phyloP scores from a whole-genome alignment of 2,329 filamentous ascomycete genomes.

The Alternaria alternata region DNA sequence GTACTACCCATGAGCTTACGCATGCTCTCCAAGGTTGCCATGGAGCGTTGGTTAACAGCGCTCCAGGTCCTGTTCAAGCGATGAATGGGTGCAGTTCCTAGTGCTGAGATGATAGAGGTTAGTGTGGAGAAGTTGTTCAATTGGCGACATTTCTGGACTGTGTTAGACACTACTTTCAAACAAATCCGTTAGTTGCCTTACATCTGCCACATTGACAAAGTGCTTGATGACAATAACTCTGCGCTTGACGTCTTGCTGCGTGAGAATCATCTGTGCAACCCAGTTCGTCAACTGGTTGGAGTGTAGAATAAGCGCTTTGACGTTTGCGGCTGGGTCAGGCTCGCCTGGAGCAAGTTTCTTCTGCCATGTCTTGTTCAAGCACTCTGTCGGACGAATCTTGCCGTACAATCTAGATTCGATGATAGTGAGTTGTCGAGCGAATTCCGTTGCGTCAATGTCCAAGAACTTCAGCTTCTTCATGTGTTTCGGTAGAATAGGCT shows the following conservation, averaged over 20 bases:
- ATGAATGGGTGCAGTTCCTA: constrained; percentile 93
- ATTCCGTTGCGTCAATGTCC: constrained; percentile 94
- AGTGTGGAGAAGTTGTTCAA: constrained; percentile 98
- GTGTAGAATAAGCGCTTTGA: constrained; percentile 95
- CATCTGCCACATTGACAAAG: constrained; percentile 94
- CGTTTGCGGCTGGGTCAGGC: constrained; percentile 87
- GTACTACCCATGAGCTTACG: constrained; percentile 94
- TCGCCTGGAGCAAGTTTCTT: constrained; percentile 88
- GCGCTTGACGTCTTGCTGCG: constrained; percentile 93
- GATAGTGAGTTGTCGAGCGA: constrained; percentile 96
- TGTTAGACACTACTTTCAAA: constrained; percentile 32
- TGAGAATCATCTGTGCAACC: constrained; percentile 99
- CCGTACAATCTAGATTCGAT: constrained; percentile 94
- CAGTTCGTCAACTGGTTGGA: constrained; percentile 99
- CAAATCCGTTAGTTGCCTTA: constrained; percentile 58
- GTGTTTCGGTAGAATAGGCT: constrained; percentile 95
- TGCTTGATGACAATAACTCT: constrained; percentile 98
- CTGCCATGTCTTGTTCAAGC: constrained; percentile 98
- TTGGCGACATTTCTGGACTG: constrained; percentile 80
- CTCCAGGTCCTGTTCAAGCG: constrained; percentile 94
- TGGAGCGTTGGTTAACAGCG: constrained; percentile 86
- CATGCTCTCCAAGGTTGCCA: constrained; percentile 85
- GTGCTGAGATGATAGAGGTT: constrained; percentile 95
- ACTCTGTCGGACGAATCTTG: constrained; percentile 95
- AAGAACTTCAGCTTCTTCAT: constrained; percentile 99